phyloP scores from a whole-genome alignment of 2,329 filamentous ascomycete genomes.

The Beauveria bassiana region DNA sequence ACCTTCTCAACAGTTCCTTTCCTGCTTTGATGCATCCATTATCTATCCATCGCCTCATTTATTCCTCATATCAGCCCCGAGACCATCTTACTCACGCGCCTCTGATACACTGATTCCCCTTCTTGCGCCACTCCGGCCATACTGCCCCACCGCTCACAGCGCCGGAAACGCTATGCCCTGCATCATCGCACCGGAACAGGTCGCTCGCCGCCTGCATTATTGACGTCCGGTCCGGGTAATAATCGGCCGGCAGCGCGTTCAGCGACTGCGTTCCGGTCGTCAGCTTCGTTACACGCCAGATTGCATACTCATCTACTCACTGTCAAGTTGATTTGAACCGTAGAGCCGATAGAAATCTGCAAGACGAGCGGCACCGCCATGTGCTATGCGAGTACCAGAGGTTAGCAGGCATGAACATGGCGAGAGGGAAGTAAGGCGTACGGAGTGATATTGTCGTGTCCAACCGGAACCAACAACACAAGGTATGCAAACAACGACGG shows the following conservation, averaged over 20 bases:
- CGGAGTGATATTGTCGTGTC: not conserved
- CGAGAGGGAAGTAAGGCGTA: not conserved
- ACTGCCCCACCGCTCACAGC: slow-evolving; percentile 1
- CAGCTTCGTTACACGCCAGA: not conserved
- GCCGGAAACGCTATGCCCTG: slow-evolving; percentile 1
- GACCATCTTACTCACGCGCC: not conserved
- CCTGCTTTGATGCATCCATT: too few relatives aligned
- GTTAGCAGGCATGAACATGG: not conserved
- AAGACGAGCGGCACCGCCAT: not conserved
- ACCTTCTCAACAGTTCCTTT: not conserved
- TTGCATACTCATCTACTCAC: not conserved
- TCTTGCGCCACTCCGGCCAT: not conserved
- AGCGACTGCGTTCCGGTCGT: not conserved
- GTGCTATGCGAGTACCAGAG: not conserved
- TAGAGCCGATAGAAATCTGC: slow-evolving; percentile 2
- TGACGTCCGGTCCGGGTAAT: not conserved
- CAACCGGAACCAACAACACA: not conserved
- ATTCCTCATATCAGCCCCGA: not conserved
- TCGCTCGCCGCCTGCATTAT: slow-evolving; percentile 1
- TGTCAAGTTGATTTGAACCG: not conserved
- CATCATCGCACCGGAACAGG: slow-evolving; percentile 5
- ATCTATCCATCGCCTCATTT: too few relatives aligned
- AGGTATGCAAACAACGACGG: not conserved
- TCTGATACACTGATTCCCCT: not conserved
- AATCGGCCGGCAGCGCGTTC: not conserved